Percentiles rank a stretch among this genome's conserved stretches.
These are phyloP conservation scores for Alternaria sp. DNA, from an alignment of 2,329 filamentous ascomycete species.

Conservation along the genomic window DNA sequence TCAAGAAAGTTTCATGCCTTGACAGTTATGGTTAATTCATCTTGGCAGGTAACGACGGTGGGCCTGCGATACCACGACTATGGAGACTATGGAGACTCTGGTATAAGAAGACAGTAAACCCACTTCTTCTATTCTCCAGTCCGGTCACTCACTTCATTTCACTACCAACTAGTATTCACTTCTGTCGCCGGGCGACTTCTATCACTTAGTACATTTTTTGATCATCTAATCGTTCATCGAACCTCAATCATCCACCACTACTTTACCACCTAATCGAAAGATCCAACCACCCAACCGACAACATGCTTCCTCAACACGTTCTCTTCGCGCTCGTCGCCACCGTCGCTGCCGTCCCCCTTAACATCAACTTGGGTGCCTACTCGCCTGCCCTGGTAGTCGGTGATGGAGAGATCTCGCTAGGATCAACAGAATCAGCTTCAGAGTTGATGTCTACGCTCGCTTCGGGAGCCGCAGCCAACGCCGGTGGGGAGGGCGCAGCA, in stretches of 20 bases:
- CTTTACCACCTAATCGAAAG: slow-evolving; percentile 20
- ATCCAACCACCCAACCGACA: slow-evolving; percentile 26
- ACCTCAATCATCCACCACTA: not conserved
- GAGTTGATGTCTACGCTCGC: slow-evolving; percentile 55
- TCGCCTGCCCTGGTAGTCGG: slow-evolving; percentile 61
- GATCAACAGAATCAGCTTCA: slow-evolving; percentile 50
- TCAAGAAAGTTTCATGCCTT: slow-evolving; percentile 50
- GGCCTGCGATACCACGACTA: slow-evolving; percentile 13
- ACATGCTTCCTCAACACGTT: slow-evolving; percentile 49
- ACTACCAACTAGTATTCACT: slow-evolving; percentile 33
- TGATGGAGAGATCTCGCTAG: slow-evolving; percentile 61
- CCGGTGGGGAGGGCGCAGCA: slow-evolving; percentile 21
- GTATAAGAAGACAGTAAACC: slow-evolving; percentile 38
- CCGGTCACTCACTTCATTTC: slow-evolving; percentile 49
- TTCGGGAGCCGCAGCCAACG: slow-evolving; percentile 46
- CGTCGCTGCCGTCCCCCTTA: slow-evolving; percentile 54
- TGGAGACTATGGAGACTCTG: slow-evolving; percentile 11
- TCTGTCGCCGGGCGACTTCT: slow-evolving; percentile 44
- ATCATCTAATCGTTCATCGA: slow-evolving; percentile 15
- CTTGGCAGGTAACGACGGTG: slow-evolving; percentile 38
- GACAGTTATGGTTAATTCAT: slow-evolving; percentile 36
- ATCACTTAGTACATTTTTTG: slow-evolving; percentile 25
- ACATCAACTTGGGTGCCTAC: slow-evolving; percentile 61
- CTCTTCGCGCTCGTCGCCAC: slow-evolving; percentile 45
- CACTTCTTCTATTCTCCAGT: slow-evolving; percentile 43